Evolutionary conservation across 345 rosid species (phyloP).

Genomic region (Triadica sebifera): DNA sequence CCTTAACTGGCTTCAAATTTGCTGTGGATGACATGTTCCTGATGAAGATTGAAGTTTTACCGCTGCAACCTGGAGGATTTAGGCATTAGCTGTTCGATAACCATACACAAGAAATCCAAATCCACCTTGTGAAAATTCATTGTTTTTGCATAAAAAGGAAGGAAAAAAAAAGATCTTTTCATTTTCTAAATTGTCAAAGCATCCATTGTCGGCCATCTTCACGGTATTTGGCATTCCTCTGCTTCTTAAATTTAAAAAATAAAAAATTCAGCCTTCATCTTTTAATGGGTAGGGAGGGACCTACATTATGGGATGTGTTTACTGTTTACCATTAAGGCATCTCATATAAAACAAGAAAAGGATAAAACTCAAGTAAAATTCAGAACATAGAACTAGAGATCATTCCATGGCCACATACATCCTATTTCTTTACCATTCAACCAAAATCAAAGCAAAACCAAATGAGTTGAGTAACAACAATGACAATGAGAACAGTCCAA

Average conservation of each 20-base stretch:
- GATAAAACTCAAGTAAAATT: not conserved
- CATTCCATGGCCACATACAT: too few relatives aligned
- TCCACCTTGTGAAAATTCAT: too few relatives aligned
- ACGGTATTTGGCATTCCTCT: not conserved
- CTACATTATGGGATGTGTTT: not conserved
- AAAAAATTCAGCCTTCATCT: not conserved
- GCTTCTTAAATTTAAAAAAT: not conserved
- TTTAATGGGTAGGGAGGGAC: too few relatives aligned
- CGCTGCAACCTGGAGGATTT: conserved; percentile 10
- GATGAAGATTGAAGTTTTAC: conserved; percentile 6
- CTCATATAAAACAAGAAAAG: not conserved
- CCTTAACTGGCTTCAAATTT: conserved; percentile 11
- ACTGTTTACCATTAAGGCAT: not conserved
- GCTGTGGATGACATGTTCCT: conserved; percentile 24
- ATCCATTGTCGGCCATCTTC: not conserved
- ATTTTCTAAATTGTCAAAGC: not conserved
- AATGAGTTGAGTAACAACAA: not conserved
- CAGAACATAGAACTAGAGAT: not conserved
- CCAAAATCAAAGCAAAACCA: not conserved
- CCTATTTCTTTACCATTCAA: not conserved
- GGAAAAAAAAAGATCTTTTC: not conserved
- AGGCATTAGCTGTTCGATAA: not conserved
- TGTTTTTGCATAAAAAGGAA: too few relatives aligned
- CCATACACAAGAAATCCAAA: too few relatives aligned
- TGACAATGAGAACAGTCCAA: not conserved